phyloP scores from a whole-genome alignment of 306 rosid genomes.

The Trichosanthes truncata region DNA sequence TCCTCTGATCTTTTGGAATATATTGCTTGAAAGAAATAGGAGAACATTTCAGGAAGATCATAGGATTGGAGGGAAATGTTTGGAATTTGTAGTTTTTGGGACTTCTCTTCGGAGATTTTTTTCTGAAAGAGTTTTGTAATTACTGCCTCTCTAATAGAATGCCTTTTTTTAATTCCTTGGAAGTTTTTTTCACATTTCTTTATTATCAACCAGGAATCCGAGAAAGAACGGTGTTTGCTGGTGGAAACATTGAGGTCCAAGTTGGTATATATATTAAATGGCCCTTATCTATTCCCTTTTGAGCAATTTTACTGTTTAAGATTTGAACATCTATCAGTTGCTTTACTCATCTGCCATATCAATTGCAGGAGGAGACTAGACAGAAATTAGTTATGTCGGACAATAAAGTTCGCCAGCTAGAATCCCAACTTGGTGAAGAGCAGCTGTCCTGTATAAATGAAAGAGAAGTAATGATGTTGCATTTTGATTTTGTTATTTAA shows the following conservation, averaged over 20 bases:
- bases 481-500: slow-evolving; percentile 6
- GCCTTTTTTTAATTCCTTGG: background rate
- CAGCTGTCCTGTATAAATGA: slow-evolving; percentile 48
- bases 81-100: background rate
- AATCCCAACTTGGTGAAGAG: slow-evolving; percentile 58
- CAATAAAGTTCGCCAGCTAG: slow-evolving; percentile 78
- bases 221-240: slow-evolving; percentile 54
- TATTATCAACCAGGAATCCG: slow-evolving; percentile 50
- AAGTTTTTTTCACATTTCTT: background rate
- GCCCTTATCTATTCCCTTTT: background rate
- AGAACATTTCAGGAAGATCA: background rate
- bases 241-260: slow-evolving; percentile 79
- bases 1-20: background rate
- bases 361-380: slow-evolving; percentile 76
- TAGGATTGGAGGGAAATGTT: background rate
- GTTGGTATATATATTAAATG: slow-evolving; percentile 45
- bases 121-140: background rate
- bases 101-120: background rate
- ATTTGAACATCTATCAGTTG: slow-evolving; percentile 2
- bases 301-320: background rate
- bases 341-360: slow-evolving; percentile 17
- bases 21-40: background rate
- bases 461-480: slow-evolving; percentile 37
- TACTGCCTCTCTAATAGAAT: background rate
- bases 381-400: slow-evolving; percentile 74